Base-by-base conservation (phyloP, 768 basidiomycete species). In the Sarcodon aspratus region DNA sequence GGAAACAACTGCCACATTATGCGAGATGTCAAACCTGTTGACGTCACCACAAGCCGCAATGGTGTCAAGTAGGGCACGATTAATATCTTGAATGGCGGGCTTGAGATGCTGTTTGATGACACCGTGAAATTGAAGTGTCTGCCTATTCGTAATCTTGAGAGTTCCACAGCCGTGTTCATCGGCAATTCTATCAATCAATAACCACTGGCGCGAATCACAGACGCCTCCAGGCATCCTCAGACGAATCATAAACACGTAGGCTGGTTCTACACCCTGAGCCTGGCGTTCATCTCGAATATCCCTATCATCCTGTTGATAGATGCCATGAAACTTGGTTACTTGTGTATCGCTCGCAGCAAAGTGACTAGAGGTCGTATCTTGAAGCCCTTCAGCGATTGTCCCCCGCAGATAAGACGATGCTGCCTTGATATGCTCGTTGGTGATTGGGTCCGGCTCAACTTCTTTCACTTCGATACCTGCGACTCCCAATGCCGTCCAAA, bases 101-200 rank as follows among this genome's bases (percentile, higher is more conserved):
- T 98, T 98, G 64, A 99, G 67, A 63, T 99, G 92, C 54, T 77
- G 77, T 73, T 99, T 99, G 72, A 99, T 91, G 57, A 99, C 89
- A 49, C 96, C 96, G 65, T 99, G 96, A 76, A 96, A 98, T 68
- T 99, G 96, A 84, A 98, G 98, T 8, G 96, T 99, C 64, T 92
- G 82, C 53, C 96, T 76, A 33, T 95, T 99, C 44, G 96, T 99
- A 55, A 99, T 82, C 73, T 99, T 99, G 70, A 98, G 85, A 6
- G 94, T 91, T 43, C 86, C 81, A 52, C 80, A 86, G 6, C 92
- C 96, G 63, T 94, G 90, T 63, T 92, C 89, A 62, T 98, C 96
- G 48, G 96, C 80, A 57, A 99, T 97, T 57, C 85, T 84, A 67
- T 97, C 91, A 81, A 99, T 91, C 55, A 83, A 78, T 46, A 94